Evolutionary conservation across 2,329 filamentous ascomycete species (phyloP).

Genomic region (Pezizomycotina sp.): DNA sequence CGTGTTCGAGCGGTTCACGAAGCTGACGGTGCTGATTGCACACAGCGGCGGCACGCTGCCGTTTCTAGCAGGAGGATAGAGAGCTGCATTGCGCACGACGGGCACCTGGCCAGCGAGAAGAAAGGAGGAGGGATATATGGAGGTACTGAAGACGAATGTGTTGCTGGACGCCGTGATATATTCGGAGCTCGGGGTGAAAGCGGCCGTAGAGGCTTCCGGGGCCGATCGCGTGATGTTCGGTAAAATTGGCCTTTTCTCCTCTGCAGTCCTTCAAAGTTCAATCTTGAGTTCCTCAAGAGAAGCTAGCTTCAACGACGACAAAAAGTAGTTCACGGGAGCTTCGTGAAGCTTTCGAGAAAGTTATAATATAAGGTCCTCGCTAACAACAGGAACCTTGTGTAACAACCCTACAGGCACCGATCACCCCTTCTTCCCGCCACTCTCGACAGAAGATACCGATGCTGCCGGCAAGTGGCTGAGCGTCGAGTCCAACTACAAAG

Average conservation of each 20-base stretch:
- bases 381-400: too few species aligned
- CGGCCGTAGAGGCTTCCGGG: conserved; percentile 51
- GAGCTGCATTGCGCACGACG: conserved; percentile 71
- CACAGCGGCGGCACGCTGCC: conserved; percentile 80
- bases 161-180: conserved; percentile 81
- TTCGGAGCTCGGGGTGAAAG: conserved; percentile 54
- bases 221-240: conserved; percentile 59
- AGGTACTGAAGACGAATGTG: conserved; percentile 55
- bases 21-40: conserved; percentile 59
- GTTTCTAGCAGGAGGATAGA: conserved; percentile 80
- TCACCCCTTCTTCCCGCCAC: conserved; percentile 70
- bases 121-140: conserved; percentile 40
- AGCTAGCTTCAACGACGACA: neutral
- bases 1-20: conserved; percentile 60
- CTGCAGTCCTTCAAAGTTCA: neutral
- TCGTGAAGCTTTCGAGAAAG: too few species aligned
- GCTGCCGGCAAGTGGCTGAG: conserved; percentile 32
- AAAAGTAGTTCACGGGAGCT: neutral
- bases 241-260: conserved; percentile 26
- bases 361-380: too few species aligned
- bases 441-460: conserved; percentile 39
- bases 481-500: conserved; percentile 34
- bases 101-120: conserved; percentile 35
- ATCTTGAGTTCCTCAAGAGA: neutral
- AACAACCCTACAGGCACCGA: conserved; percentile 41